These are phyloP conservation scores for Sarocladium oryzae DNA, from an alignment of 2,329 filamentous ascomycete species.

Conservation along the genomic window DNA sequence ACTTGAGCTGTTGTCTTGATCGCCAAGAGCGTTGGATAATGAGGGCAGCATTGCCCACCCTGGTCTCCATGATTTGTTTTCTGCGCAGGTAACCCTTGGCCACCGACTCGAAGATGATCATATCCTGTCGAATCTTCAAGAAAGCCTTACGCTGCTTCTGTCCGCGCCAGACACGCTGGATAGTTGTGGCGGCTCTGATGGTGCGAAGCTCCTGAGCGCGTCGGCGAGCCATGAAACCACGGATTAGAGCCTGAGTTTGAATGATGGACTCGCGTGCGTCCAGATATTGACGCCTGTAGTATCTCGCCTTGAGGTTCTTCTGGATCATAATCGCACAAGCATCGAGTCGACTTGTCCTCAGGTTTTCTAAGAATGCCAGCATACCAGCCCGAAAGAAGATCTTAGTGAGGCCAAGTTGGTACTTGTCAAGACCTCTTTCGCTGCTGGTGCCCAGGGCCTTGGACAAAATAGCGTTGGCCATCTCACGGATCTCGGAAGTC, in stretches of 20 bases:
- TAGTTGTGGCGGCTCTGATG: slow-evolving; percentile 82
- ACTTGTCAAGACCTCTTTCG: slow-evolving; percentile 77
- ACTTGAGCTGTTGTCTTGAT: slow-evolving; percentile 66
- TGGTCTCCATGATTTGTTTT: slow-evolving; percentile 88
- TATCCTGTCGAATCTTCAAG: slow-evolving; percentile 68
- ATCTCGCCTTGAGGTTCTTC: slow-evolving; percentile 94
- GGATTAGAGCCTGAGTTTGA: slow-evolving; percentile 67
- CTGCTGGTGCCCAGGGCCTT: slow-evolving; percentile 78
- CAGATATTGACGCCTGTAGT: slow-evolving; percentile 86
- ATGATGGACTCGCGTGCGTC: slow-evolving; percentile 79
- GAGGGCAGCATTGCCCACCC: slow-evolving; percentile 82
- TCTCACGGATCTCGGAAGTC: slow-evolving; percentile 88
- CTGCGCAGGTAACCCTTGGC: slow-evolving; percentile 89
- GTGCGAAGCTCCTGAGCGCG: slow-evolving; percentile 74
- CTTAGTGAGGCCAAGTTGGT: slow-evolving; percentile 94
- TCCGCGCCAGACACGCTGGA: slow-evolving; percentile 92
- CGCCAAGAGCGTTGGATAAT: slow-evolving; percentile 90
- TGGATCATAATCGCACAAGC: slow-evolving; percentile 96
- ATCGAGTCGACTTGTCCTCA: slow-evolving; percentile 83
- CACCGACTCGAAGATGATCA: slow-evolving; percentile 82
- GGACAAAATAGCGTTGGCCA: slow-evolving; percentile 87
- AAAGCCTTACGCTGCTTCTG: slow-evolving; percentile 82
- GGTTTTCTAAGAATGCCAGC: slow-evolving; percentile 94
- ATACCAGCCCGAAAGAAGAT: slow-evolving; percentile 99
- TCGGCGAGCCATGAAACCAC: slow-evolving; percentile 73